These are phyloP conservation scores for Eucalyptus tenuipes DNA, from an alignment of 345 rosid genomes.

Conservation along the genomic window DNA sequence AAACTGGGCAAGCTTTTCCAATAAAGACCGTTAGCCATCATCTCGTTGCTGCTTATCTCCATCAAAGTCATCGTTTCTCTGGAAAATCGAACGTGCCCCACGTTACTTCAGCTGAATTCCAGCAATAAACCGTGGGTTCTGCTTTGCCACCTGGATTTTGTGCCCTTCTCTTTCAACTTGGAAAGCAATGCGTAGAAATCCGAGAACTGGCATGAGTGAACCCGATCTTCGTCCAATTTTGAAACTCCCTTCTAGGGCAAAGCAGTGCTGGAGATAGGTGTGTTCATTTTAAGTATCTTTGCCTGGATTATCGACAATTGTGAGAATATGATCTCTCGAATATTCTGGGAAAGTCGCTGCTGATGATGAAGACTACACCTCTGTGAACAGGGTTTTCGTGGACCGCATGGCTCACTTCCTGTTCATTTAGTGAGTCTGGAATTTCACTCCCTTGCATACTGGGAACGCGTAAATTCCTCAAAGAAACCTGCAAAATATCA, in stretches of 20 bases:
- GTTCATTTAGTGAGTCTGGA: background rate
- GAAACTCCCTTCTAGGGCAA: constrained; percentile 42
- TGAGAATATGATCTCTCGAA: constrained; percentile 13
- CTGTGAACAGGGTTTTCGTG: constrained; percentile 25
- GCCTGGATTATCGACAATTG: constrained; percentile 23
- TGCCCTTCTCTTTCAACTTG: constrained; percentile 15
- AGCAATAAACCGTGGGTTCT: background rate
- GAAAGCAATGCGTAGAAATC: constrained; percentile 10
- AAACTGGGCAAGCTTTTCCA: constrained; percentile 26
- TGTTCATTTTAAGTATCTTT: background rate
- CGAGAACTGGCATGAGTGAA: constrained; percentile 39
- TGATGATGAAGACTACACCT: constrained; percentile 32
- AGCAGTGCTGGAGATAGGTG: background rate
- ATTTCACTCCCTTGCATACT: too few species aligned
- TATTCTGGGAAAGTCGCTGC: constrained; percentile 6
- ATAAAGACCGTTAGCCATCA: constrained; percentile 14
- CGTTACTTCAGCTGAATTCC: constrained; percentile 23
- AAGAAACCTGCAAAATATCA: too few species aligned
- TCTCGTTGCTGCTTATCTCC: constrained; percentile 19
- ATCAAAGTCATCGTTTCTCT: constrained; percentile 22
- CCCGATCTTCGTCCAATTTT: constrained; percentile 20
- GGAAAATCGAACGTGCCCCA: constrained; percentile 25
- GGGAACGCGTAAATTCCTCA: too few species aligned
- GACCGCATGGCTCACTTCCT: constrained; percentile 6
- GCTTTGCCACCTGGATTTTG: constrained; percentile 10